Base-by-base conservation (phyloP, 306 rosid genomes). In the Inga laurina region DNA sequence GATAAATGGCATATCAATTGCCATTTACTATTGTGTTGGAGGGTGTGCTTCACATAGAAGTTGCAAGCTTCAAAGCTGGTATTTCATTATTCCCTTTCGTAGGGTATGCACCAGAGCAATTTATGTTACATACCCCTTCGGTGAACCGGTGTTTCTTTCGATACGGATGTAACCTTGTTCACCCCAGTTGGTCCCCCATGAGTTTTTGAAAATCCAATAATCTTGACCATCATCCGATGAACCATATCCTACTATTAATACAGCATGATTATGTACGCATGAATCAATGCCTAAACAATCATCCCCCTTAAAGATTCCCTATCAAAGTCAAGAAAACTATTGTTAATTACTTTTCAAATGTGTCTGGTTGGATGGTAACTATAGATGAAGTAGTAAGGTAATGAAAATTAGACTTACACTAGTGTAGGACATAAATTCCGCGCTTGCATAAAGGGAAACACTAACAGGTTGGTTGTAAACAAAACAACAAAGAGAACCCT, bases 31-130 rank as follows among this genome's bases (percentile, higher is more conserved):
- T 32, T 32, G 3, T 32, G 3, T 32, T 32, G 34, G 34, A 32
- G 34, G 34, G 34, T 32, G 45, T 8, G 6, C 6, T 5, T 41
- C 45, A 41, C 4, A 41, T 41, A 41, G 48, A 18, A 19, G 10
- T 6, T 18, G 22, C 65, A 57, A n/a, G 27, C 65, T 57, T n/a
- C 24, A 56, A 18, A 18, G 0, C 4, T 52, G 62, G 62, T 22
- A 21, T 57, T 22, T 21, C 27, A 2, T 45, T 21, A 0, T 16
- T 21, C 65, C 24, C 4, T 73, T 85, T 89, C 13, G 85, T 89
- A 19, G 92, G 92, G 72, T 89, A 87, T 18, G 88, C 87, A 48
- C 88, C 92, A 87, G 77, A 84, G 77, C 88, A 88, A 66, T 89
- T 87, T 13, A 87, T 83, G 32, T 90, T 88, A 62, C 92, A 89